Base-by-base conservation (phyloP, 495 filamentous ascomycete genomes). In the Tetracladium marchalianum region DNA sequence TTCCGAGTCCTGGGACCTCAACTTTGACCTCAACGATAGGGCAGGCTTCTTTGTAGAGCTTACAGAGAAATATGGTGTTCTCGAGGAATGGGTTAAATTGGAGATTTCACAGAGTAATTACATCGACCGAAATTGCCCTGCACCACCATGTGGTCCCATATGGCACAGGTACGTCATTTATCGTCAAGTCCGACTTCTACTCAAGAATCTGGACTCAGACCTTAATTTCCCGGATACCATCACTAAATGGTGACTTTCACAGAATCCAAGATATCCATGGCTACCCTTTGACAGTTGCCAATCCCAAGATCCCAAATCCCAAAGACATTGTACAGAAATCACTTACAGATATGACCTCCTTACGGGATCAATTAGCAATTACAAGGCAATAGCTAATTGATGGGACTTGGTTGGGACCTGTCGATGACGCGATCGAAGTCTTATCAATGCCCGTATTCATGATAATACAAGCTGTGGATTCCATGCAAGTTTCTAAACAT, bases 371-470 rank as follows among this genome's bases (percentile, higher is more conserved):
- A 15, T 53, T 59, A 31, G 6, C 49, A 3, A 27, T 31, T 19
- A 19, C 43, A 13, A 42, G 47, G 27, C 39, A 49, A 5, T 49
- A 51, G 40, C 18, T 49, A 4, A 35, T 37, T 2, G 11, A 16
- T 11, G 35, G 35, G 11, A 35, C 18, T 24, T 53, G 52, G 39
- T 37, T 24, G 18, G 43, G 43, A 37, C 31, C 13, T 12, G 43
- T 36, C 32, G 44, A 35, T 11, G 56, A 58, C 35, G 34, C 40
- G 4, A 22, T 53, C 12, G 19, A 58, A 18, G 42, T 49, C 1
- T 17, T 51, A 39, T 44, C 49, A 6, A 49, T 53, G 49, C 56
- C 50, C 1, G 49, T 59, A 2, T 56, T 59, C 44, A 42, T 59
- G 35, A 47, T 56, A 17, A 11, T 11, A 27, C 47, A 58, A 35